Evolutionary conservation across 306 rosid species (phyloP).

Genomic region (Medicago arabica): DNA sequence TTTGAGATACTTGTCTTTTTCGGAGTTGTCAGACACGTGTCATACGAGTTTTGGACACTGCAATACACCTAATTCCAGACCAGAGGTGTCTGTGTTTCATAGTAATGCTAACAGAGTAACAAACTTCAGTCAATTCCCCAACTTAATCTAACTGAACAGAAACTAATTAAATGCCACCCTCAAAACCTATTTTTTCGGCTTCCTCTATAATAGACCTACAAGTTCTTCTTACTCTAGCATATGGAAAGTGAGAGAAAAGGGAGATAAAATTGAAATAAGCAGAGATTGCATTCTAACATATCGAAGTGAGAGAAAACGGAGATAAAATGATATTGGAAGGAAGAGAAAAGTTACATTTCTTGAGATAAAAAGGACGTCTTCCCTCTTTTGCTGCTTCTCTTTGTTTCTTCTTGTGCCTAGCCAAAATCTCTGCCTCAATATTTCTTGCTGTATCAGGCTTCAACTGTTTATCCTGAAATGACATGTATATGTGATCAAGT

Average conservation of each 20-base stretch:
- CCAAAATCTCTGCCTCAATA: conserved; percentile 56
- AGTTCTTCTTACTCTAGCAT: neutral
- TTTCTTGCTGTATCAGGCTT: conserved; percentile 54
- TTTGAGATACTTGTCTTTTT: too few relatives aligned
- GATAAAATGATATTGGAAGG: neutral
- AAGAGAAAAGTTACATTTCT: conserved; percentile 57
- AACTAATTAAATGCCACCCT: neutral
- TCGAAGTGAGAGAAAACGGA: neutral
- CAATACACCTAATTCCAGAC: too few relatives aligned
- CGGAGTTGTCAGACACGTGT: too few relatives aligned
- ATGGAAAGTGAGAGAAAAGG: too few relatives aligned
- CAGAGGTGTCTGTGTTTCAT: too few relatives aligned
- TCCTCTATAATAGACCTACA: neutral
- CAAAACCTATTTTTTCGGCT: neutral
- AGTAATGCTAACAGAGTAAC: too few relatives aligned
- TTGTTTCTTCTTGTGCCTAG: conserved; percentile 77
- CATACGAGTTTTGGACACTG: too few relatives aligned
- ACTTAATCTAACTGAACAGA: neutral
- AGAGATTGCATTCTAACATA: conserved; percentile 11
- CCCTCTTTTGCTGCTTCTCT: conserved; percentile 83
- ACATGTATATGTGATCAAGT: conserved; percentile 12
- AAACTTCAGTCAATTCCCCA: neutral
- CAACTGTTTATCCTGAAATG: conserved; percentile 72
- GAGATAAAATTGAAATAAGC: neutral
- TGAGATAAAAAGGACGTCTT: conserved; percentile 69